Base-by-base conservation (phyloP, 768 basidiomycete genomes). In the Rhizopogon sp. region DNA sequence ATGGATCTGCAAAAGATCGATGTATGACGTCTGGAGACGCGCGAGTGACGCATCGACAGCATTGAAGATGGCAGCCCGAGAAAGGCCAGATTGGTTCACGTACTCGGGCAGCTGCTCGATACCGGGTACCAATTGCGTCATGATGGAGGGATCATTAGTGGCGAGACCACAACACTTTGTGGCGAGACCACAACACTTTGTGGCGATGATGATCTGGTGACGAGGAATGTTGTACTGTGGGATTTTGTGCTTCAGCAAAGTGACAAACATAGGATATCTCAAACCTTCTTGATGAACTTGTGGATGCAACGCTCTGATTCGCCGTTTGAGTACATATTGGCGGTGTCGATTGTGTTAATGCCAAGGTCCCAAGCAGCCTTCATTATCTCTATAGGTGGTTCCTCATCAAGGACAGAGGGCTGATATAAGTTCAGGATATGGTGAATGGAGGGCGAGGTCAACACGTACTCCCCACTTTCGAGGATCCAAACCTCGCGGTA, bases 1-100 rank as follows among this genome's bases (percentile, higher is more conserved):
- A 44, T 80, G 79, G 35, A 78, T 73, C 56, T 79, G 79, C 40
- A 81, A 67, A 5, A 75, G 62, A 49, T 75, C 74, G 43, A 75
- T 54, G 58, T 73, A 72, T 16, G 69, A 22, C 2, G 74, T 76
- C 20, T 65, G 55, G 20, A 76, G 62, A 3, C 74, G 72, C 17
- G 53, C 58, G 8, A 76, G 70, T 0, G 73, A 74, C 4, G 70
- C 74, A 0, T 72, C 70, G 37, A 68, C 68, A 0, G 64, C 69
- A n/a, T 72, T 74, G 56, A 74, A 72, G 44, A 74, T 73, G 37
- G 72, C 72, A 3, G 62, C 55, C 8, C 70, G 69, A 20, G 71
- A 73, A 6, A 72, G 66, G 9, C 73, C 71, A 10, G 39, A 22
- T 20, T 74, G 72, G 42, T 74, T 73, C 28, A 67, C 35, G 31